These are phyloP conservation scores for Fraxinus anomala DNA, from an alignment of 257 asterid species.

Conservation along the genomic window DNA sequence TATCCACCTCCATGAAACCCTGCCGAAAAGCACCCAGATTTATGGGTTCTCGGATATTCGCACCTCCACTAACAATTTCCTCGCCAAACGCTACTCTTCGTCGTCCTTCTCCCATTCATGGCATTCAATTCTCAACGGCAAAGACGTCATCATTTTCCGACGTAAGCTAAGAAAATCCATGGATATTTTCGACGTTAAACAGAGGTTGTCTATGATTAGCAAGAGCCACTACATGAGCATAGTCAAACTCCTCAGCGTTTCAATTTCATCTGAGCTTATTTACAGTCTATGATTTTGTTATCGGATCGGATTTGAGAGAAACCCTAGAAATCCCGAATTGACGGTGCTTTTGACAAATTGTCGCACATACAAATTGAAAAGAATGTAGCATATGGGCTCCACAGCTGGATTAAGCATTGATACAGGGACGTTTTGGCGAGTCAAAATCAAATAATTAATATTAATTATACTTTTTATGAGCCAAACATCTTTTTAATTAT, in stretches of 20 bases:
- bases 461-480: too few species aligned
- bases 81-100: slow-evolving; percentile 63
- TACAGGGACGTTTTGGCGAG: slow-evolving; percentile 29
- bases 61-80: slow-evolving; percentile 88
- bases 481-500: too few species aligned
- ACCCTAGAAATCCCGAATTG: slow-evolving; percentile 57
- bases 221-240: slow-evolving; percentile 71
- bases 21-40: slow-evolving; percentile 51
- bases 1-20: too few species aligned
- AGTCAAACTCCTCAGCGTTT: slow-evolving; percentile 69
- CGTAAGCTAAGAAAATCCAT: slow-evolving; percentile 55
- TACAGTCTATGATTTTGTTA: slow-evolving; percentile 73
- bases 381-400: slow-evolving; percentile 74
- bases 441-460: too few species aligned
- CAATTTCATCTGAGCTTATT: slow-evolving; percentile 67
- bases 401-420: slow-evolving; percentile 67
- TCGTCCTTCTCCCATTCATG: slow-evolving; percentile 87
- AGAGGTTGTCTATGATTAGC: slow-evolving; percentile 58
- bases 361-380: slow-evolving; percentile 87
- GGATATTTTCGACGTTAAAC: slow-evolving; percentile 40
- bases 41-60: slow-evolving; percentile 80
- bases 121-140: slow-evolving; percentile 67
- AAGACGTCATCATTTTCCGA: slow-evolving; percentile 72
- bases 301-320: slow-evolving; percentile 69
- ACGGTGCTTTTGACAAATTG: slow-evolving; percentile 69